A percentile compares a stretch with the other conserved stretches of the same genome.
These are phyloP conservation scores for Sindora glabra DNA, from an alignment of 306 rosid species.

Conservation along the genomic window DNA sequence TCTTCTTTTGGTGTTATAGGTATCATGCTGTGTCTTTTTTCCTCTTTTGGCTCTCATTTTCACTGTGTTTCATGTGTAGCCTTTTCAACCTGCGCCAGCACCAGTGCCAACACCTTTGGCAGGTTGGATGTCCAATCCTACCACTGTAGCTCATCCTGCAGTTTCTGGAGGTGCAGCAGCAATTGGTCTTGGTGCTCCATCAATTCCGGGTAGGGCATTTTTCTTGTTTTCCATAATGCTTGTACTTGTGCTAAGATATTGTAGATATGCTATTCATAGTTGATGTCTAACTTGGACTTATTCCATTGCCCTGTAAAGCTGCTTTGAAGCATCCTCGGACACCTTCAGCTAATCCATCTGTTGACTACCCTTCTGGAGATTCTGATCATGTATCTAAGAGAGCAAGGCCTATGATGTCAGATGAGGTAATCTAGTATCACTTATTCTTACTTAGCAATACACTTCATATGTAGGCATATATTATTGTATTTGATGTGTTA, in stretches of 20 bases:
- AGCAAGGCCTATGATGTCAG: slow-evolving; percentile 72
- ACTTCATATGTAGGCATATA: too few species aligned
- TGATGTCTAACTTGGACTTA: slow-evolving; percentile 13
- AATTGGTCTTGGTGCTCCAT: slow-evolving; percentile 94
- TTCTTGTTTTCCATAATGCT: slow-evolving; percentile 10
- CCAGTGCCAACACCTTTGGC: slow-evolving; percentile 67
- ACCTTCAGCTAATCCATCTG: slow-evolving; percentile 87
- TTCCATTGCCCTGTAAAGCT: slow-evolving; percentile 43
- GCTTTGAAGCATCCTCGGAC: slow-evolving; percentile 96
- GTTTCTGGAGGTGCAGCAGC: slow-evolving; percentile 91
- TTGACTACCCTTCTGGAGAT: slow-evolving; percentile 89
- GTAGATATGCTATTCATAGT: slow-evolving; percentile 1
- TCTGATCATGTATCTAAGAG: slow-evolving; percentile 91
- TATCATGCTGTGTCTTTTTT: background rate
- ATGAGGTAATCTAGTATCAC: slow-evolving; percentile 48
- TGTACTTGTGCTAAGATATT: background rate
- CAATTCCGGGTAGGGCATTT: slow-evolving; percentile 67
- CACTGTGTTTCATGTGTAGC: slow-evolving; percentile 39
- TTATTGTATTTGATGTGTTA: background rate
- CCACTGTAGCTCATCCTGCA: slow-evolving; percentile 77
- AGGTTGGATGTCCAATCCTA: slow-evolving; percentile 98
- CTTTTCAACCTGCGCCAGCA: slow-evolving; percentile 84
- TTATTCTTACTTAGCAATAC: background rate
- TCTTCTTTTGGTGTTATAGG: slow-evolving; percentile 4
- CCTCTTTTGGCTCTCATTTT: background rate